phyloP scores from a whole-genome alignment of 2,329 filamentous ascomycete species.

The Septoria linicola region DNA sequence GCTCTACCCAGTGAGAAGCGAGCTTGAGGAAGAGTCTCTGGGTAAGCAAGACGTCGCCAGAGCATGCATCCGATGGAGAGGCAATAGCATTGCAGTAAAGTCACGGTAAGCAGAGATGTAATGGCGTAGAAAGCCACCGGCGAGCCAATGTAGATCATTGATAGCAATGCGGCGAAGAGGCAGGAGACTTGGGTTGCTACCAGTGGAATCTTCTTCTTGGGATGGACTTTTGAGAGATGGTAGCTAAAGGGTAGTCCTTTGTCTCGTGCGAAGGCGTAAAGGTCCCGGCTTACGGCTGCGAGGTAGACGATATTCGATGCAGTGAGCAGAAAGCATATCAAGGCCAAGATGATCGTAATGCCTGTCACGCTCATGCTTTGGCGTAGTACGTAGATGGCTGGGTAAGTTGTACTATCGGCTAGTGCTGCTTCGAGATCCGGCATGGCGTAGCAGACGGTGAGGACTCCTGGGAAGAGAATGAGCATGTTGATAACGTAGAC shows the following conservation, averaged over 20 bases:
- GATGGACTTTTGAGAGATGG: conserved; percentile 34
- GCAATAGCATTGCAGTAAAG: conserved; percentile 23
- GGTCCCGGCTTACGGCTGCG: conserved; percentile 23
- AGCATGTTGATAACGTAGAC: conserved; percentile 46
- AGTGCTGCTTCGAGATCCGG: conserved; percentile 19
- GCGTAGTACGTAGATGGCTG: conserved; percentile 40
- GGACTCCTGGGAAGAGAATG: conserved; percentile 44
- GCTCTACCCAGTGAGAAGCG: conserved; percentile 23
- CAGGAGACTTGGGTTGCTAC: conserved; percentile 45
- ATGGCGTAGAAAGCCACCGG: conserved; percentile 44
- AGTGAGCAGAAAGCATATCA: conserved; percentile 19
- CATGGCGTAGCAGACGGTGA: conserved; percentile 41
- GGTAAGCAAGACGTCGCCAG: conserved; percentile 27
- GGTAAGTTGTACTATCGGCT: conserved; percentile 36
- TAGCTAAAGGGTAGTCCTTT: conserved; percentile 38
- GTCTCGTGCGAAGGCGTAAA: conserved; percentile 41
- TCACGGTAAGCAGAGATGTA: conserved; percentile 37
- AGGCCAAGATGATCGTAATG: conserved; percentile 21
- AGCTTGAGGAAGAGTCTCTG: conserved; percentile 24
- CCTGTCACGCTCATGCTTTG: conserved; percentile 21
- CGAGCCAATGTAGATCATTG: conserved; percentile 42
- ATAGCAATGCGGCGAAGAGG: conserved; percentile 47
- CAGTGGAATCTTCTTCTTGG: conserved; percentile 21
- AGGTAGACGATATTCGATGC: conserved; percentile 22
- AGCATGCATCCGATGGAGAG: conserved; percentile 31